Evolutionary conservation across 2,329 filamentous ascomycete genomes (phyloP).

Genomic region (Claviceps monticola): DNA sequence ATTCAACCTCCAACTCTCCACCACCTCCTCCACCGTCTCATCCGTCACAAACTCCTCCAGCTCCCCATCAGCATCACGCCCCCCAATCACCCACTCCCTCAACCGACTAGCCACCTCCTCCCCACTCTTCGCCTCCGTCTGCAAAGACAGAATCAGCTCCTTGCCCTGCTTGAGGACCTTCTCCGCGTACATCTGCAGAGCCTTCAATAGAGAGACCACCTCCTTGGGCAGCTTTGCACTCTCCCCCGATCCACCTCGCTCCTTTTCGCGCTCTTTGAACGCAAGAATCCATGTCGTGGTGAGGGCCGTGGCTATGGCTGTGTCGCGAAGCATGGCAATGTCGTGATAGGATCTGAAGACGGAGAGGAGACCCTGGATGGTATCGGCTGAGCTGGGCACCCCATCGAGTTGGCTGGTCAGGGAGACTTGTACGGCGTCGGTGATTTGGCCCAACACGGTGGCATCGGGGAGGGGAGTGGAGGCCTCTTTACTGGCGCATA

Average conservation of each 20-base stretch:
- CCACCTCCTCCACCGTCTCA: conserved; percentile 13
- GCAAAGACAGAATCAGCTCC: conserved; percentile 14
- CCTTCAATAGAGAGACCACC: conserved; percentile 20
- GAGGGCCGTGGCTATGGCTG: conserved; percentile 19
- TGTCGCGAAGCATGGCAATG: conserved; percentile 24
- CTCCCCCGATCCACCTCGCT: conserved; percentile 23
- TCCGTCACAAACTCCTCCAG: conserved; percentile 14
- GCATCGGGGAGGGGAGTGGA: conserved; percentile 11
- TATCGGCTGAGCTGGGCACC: conserved; percentile 6
- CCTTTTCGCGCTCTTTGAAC: conserved; percentile 25
- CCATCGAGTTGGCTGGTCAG: conserved; percentile 15
- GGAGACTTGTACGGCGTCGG: conserved; percentile 12
- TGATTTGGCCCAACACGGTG: conserved; percentile 12
- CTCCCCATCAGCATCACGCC: conserved; percentile 7
- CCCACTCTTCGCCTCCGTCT: conserved; percentile 13
- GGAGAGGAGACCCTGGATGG: conserved; percentile 9
- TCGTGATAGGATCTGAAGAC: conserved; percentile 22
- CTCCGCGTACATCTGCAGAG: conserved; percentile 17
- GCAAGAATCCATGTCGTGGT: conserved; percentile 20
- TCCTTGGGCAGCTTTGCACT: conserved; percentile 24
- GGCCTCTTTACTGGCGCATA: conserved; percentile 14
- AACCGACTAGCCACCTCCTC: conserved; percentile 14
- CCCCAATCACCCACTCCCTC: conserved; percentile 17
- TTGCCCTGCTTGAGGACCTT: conserved; percentile 20
- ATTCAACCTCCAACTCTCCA: conserved; percentile 22